A percentile compares a stretch with the other conserved stretches of the same genome.
These are phyloP conservation scores for Larix kaempferi DNA, from an alignment of 75 land plant genomes.

Conservation along the genomic window DNA sequence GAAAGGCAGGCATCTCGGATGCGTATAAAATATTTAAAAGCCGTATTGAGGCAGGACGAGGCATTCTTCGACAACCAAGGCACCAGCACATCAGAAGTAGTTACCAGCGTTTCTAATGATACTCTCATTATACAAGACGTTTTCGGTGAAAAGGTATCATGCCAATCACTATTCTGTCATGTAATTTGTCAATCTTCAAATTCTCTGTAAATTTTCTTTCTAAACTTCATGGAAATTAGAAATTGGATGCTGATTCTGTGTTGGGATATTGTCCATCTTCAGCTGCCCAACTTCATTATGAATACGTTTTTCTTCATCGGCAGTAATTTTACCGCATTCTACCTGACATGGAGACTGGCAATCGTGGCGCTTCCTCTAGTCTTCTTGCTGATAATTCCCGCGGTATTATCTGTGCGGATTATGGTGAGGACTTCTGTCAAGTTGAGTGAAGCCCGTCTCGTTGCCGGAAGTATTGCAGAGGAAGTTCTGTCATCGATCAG, in stretches of 20 bases:
- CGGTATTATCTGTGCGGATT: slow-evolving; percentile 17
- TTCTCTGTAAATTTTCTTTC: not conserved
- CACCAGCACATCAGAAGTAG: slow-evolving; percentile 30
- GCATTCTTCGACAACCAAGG: slow-evolving; percentile 47
- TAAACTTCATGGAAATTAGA: not conserved
- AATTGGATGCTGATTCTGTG: not conserved
- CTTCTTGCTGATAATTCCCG: slow-evolving; percentile 24
- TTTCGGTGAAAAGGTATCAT: slow-evolving; percentile 52
- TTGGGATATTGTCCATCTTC: not conserved
- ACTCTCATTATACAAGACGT: slow-evolving; percentile 55
- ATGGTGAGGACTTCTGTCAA: slow-evolving; percentile 4
- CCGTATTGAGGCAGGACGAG: slow-evolving; percentile 60
- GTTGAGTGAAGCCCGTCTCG: slow-evolving; percentile 4
- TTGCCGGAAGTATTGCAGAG: slow-evolving; percentile 22
- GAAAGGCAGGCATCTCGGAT: slow-evolving; percentile 62
- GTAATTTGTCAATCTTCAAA: not conserved
- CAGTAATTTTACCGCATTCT: slow-evolving; percentile 20
- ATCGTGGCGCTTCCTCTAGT: slow-evolving; percentile 17
- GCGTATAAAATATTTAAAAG: slow-evolving; percentile 44
- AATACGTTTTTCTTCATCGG: slow-evolving; percentile 18
- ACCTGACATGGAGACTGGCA: slow-evolving; percentile 25
- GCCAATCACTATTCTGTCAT: not conserved
- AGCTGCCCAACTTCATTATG: slow-evolving; percentile 28
- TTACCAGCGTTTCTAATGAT: slow-evolving; percentile 41
- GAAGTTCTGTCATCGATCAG: slow-evolving; percentile 27